These are phyloP conservation scores for Saksenaea oblongispora DNA, from an alignment of 371 early-diverging fungal species.

Conservation along the genomic window DNA sequence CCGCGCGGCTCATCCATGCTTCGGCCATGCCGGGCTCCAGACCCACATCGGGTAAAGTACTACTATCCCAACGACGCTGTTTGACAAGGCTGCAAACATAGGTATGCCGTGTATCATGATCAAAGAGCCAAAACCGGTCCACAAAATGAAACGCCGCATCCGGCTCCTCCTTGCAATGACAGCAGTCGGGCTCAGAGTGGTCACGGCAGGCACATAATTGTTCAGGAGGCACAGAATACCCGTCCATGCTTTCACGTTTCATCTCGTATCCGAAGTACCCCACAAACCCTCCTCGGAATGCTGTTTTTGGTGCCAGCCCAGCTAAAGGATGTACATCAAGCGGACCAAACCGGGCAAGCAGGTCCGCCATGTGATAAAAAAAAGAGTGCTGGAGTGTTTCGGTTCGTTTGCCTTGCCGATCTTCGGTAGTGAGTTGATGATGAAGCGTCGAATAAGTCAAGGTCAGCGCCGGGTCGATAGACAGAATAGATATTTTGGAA, in stretches of 20 bases:
- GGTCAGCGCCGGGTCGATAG: slow-evolving; percentile 36
- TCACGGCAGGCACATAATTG: slow-evolving; percentile 36
- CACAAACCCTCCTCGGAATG: slow-evolving; percentile 81
- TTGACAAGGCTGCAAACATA: slow-evolving; percentile 52
- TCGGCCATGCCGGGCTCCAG: slow-evolving; percentile 14
- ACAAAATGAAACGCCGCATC: slow-evolving; percentile 86
- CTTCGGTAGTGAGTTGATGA: slow-evolving; percentile 11
- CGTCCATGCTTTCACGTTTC: slow-evolving; percentile 77
- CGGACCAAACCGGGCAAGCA: background rate
- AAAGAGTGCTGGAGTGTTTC: background rate
- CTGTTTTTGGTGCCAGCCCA: background rate
- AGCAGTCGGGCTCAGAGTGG: slow-evolving; percentile 15
- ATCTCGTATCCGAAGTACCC: slow-evolving; percentile 96
- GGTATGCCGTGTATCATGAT: slow-evolving; percentile 54
- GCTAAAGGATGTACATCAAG: background rate
- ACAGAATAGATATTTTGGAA: slow-evolving; percentile 35
- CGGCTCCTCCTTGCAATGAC: slow-evolving; percentile 55
- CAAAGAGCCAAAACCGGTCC: slow-evolving; percentile 79
- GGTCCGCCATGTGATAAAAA: background rate
- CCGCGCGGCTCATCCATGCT: slow-evolving; percentile 27
- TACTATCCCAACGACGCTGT: background rate
- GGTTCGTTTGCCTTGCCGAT: background rate
- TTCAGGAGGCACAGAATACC: slow-evolving; percentile 45
- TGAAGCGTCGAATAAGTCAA: slow-evolving; percentile 46
- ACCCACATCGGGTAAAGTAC: slow-evolving; percentile 10